phyloP scores from a whole-genome alignment of 192 early-diverging fungal genomes.

The Jimgerdemannia flammicorona region DNA sequence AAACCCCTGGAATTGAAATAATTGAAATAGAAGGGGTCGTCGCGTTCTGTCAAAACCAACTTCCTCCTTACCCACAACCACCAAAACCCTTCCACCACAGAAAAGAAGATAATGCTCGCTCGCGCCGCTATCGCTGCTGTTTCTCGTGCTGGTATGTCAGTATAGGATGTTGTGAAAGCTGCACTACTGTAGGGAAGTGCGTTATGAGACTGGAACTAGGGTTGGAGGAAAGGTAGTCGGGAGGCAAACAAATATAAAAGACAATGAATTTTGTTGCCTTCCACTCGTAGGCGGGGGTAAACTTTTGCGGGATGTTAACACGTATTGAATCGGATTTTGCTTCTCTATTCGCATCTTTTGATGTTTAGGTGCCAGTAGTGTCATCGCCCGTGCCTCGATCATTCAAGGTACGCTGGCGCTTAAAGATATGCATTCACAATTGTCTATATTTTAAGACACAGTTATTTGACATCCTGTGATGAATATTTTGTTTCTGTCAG shows the following conservation, averaged over 20 bases:
- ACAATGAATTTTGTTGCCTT: background rate
- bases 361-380: background rate
- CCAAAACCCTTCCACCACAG: background rate
- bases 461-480: background rate
- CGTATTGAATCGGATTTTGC: background rate
- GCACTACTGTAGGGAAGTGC: background rate
- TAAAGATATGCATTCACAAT: background rate
- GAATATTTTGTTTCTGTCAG: constrained; percentile 12
- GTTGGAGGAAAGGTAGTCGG: background rate
- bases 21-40: no score
- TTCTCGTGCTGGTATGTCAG: background rate
- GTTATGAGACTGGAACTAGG: background rate
- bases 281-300: no score
- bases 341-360: background rate
- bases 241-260: background rate
- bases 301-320: background rate
- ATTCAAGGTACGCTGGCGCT: background rate
- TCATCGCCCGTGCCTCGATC: background rate
- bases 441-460: background rate
- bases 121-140: background rate
- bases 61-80: background rate
- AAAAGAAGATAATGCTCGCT: background rate
- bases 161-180: background rate
- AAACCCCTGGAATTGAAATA: no score
- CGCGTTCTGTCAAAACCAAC: background rate